phyloP scores from a whole-genome alignment of 495 filamentous ascomycete genomes.

The Tuber borchii region DNA sequence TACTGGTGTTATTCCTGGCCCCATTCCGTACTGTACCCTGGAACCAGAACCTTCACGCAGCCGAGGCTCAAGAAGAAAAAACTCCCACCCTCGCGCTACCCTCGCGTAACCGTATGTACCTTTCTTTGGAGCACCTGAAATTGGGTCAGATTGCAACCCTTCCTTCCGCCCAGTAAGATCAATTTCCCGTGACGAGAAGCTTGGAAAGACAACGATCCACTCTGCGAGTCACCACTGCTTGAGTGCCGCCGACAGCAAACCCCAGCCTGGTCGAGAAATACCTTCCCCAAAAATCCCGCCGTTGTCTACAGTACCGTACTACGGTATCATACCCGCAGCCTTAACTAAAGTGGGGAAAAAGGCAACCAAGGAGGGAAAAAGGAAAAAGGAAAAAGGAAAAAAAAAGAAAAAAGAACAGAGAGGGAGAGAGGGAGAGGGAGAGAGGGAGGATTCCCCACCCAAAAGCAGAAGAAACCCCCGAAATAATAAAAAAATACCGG shows the following conservation, averaged over 20 bases:
- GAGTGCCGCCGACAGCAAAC: not conserved
- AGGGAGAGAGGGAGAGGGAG: not conserved
- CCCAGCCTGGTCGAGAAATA: conserved; percentile 6
- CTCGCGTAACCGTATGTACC: conserved; percentile 24
- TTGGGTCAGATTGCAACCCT: conserved; percentile 12
- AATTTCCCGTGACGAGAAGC: conserved; percentile 23
- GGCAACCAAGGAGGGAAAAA: not conserved
- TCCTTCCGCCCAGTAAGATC: conserved; percentile 12
- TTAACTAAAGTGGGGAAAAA: conserved; percentile 1
- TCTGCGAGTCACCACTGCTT: not conserved
- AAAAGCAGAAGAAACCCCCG: not conserved
- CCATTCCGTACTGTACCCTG: not conserved
- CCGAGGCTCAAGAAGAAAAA: not conserved
- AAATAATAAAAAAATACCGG: conserved; percentile 6
- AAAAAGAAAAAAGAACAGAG: not conserved
- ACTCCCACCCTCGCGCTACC: not conserved
- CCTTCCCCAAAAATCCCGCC: conserved; percentile 8
- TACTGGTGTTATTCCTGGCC: not conserved
- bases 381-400: not conserved
- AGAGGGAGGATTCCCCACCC: not conserved
- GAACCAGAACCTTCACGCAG: not conserved
- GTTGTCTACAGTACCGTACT: conserved; percentile 1
- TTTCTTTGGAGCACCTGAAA: conserved; percentile 11
- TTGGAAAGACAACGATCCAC: conserved; percentile 9
- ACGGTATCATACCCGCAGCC: not conserved